A percentile compares a stretch with the other conserved stretches of the same genome.
Conservation (phyloP, 805 yeast genomes). For the Nakazawaea holstii region DNA sequence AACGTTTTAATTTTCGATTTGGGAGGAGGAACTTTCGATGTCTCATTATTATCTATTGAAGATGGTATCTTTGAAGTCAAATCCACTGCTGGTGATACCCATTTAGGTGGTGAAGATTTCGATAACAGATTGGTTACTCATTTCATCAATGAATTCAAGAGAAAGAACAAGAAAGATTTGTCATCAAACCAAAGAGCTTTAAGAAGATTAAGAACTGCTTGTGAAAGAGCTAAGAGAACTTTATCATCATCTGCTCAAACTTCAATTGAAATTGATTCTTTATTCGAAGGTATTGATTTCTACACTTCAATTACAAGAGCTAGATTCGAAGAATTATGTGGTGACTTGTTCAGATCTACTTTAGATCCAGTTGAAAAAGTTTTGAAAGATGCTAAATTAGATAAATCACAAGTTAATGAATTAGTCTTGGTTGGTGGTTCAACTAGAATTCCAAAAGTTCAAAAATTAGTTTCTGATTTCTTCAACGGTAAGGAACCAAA, state of each 20-base stretch:
- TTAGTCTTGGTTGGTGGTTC: slow-evolving; percentile 97
- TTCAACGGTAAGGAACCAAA: slow-evolving; percentile 97
- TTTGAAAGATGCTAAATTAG: slow-evolving; percentile 83
- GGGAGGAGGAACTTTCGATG: slow-evolving; percentile 99
- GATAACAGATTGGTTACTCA: slow-evolving; percentile 94
- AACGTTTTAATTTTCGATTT: slow-evolving; percentile 88
- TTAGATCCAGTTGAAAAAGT: slow-evolving; percentile 95
- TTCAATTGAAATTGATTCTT: slow-evolving; percentile 90
- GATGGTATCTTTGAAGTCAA: slow-evolving; percentile 96
- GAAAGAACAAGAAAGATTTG: slow-evolving; percentile 94
- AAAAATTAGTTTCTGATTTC: slow-evolving; percentile 91
- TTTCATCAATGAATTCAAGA: slow-evolving; percentile 93
- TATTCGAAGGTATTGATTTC: slow-evolving; percentile 94
- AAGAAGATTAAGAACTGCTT: slow-evolving; percentile 97
- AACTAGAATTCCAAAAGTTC: slow-evolving; percentile 96
- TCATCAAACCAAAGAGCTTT: slow-evolving; percentile 92
- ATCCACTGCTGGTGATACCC: slow-evolving; percentile 90
- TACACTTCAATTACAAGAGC: slow-evolving; percentile 96
- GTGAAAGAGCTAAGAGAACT: slow-evolving; percentile 99
- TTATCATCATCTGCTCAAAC: slow-evolving; percentile 95
- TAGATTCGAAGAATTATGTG: slow-evolving; percentile 95
- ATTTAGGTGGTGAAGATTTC: slow-evolving; percentile 98
- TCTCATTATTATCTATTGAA: slow-evolving; percentile 82
- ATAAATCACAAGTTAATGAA: slow-evolving; percentile 86
- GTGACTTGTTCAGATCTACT: slow-evolving; percentile 89